Evolutionary conservation across 148 eudicot genomes (phyloP), one percentile per base, ranked within the genome.

Genomic region (Fagopyrum homotropicum): DNA sequence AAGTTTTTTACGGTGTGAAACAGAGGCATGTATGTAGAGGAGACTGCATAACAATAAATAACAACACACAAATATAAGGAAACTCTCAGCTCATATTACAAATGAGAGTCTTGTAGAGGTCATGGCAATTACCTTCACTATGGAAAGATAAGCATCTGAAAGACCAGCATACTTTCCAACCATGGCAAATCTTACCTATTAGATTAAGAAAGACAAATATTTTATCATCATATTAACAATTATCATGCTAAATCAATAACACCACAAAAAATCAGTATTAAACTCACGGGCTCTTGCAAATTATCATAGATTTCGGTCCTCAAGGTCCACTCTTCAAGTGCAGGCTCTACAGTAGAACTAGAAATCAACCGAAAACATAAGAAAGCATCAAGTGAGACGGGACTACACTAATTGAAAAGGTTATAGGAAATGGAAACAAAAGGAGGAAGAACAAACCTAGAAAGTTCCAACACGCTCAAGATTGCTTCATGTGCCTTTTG

Each of bases 161-260:
- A 88, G 93, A 45, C 91, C 26, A 22, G 0, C 26, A 22, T 22
- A 22, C 26, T 22, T 22, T 22, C 97, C 98, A 47, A 94, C 97
- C 97, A 94, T 91, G 79, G 96, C 93, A 69, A 94, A 84, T 85
- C 88, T 90, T 63, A 91, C 97, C 98, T 94, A 83, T 64, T 16
- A 66, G 75, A 70, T 43, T 44, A 43, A 72, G 56, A 48, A 75
- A 9, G 74, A 56, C 44, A 15, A 55, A 16, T 7, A 48, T 48
- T 48, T 48, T 48, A 48, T 9, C 2, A 48, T 2, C 51, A 17
- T 16, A 77, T 17, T 15, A 30, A 75, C 55, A 61, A 74, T 19
- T 14, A 57, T 1, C 6, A 76, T 47, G 59, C 4, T 5, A 54
- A 54, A 19, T 56, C 2, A n/a, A 57, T 55, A 14, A 14, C 7